These are phyloP conservation scores for Claviceps sp. DNA, from an alignment of 2,329 filamentous ascomycete species.

Conservation along the genomic window DNA sequence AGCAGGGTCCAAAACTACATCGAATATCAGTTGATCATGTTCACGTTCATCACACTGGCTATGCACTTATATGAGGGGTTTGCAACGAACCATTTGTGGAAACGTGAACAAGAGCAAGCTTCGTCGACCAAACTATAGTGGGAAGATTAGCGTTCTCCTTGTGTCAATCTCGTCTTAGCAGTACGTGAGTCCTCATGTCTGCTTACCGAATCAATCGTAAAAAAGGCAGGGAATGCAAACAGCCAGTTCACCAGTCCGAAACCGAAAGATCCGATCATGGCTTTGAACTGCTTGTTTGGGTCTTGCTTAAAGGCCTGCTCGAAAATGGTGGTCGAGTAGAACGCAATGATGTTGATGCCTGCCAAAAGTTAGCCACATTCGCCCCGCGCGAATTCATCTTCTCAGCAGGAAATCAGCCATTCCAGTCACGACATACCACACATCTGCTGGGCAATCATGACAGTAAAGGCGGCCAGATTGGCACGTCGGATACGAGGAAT, in stretches of 20 bases:
- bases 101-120: slow-evolving; percentile 51
- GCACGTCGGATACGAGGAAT: slow-evolving; percentile 56
- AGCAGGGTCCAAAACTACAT: slow-evolving; percentile 36
- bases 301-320: slow-evolving; percentile 39
- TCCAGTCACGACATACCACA: slow-evolving; percentile 26
- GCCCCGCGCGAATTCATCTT: background rate
- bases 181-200: too few relatives aligned
- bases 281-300: slow-evolving; percentile 24
- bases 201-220: slow-evolving; percentile 46
- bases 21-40: background rate
- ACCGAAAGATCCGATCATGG: slow-evolving; percentile 34
- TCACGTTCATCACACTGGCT: too few relatives aligned
- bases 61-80: background rate
- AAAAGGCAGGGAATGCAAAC: slow-evolving; percentile 53
- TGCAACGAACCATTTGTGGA: slow-evolving; percentile 43
- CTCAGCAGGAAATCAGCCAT: background rate
- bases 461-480: slow-evolving; percentile 60
- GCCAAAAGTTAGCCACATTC: background rate
- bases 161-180: background rate
- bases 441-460: slow-evolving; percentile 70
- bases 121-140: slow-evolving; percentile 40
- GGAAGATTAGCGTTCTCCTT: slow-evolving; percentile 5
- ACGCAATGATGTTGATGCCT: slow-evolving; percentile 55
- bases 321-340: slow-evolving; percentile 56
- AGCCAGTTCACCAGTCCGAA: slow-evolving; percentile 47